Base-by-base conservation (phyloP, 202 grass and related monocot genomes). In the Zizania palustris region DNA sequence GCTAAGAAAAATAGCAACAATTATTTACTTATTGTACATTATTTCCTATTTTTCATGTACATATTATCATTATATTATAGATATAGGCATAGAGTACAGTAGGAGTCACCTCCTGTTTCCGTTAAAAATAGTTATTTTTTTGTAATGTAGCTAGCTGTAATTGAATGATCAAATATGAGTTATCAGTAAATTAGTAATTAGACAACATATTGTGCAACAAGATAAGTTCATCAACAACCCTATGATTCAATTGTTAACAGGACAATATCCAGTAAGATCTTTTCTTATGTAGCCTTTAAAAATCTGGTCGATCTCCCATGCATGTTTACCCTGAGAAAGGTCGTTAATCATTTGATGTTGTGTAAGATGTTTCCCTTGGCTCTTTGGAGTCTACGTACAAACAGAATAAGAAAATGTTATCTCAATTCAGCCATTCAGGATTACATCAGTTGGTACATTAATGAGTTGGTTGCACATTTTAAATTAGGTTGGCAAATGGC, bases 151-250 rank as follows among this genome's bases (percentile, higher is more conserved):
- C 11, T 67, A 63, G 16, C 22, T 59, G 9, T 70, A 28, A 49
- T 75, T 79, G 54, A 28, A 41, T 58, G 75, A 15, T 69, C 2
- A 69, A 62, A 48, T 79, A 71, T 0, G 5, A 53, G 73, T 74
- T 39, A 19, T 20, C 63, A 70, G 18, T 61, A 28, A 74, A 55
- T 14, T 54, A 19, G 2, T 54, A 54, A 9, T 7, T 54, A 54
- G 50, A 19, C 4, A 19, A 15, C 18, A 54, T 39, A 42, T 53
- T 69, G 16, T 34, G 53, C 35, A 65, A 60, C 56, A 65, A 72
- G 67, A 45, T 46, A 38, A 54, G 45, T 28, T 55, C 53, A 54
- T 40, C 0, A 33, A 57, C 28, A 44, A 34, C 35, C 44, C 28
- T 60, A 69, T 7, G 12, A 11, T 50, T 39, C 58, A 50, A 45